A percentile compares a stretch with the other conserved stretches of the same genome.
Evolutionary conservation across 1,284 basidiomycete genomes (phyloP).

Genomic region (Apiotrichum sp.): DNA sequence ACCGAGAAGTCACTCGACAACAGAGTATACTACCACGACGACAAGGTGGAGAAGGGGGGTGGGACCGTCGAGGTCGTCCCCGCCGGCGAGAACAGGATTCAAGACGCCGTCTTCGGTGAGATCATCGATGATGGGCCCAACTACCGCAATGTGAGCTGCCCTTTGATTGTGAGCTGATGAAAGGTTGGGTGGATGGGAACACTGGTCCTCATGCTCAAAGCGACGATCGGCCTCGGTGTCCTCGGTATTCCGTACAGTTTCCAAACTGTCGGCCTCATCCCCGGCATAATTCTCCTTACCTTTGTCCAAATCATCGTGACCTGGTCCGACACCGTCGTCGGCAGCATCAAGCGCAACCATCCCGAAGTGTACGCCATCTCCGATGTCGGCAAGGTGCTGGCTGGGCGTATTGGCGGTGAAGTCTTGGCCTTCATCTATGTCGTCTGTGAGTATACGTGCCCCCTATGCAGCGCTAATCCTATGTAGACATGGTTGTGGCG

Average conservation of each 20-base stretch:
- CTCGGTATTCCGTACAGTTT: slow-evolving; percentile 28
- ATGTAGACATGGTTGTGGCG: slow-evolving; percentile 6
- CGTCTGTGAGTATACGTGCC: too few species aligned
- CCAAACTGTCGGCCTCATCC: slow-evolving; percentile 26
- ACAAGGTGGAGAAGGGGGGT: too few species aligned
- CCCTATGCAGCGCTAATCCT: slow-evolving; percentile 8
- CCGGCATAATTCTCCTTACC: slow-evolving; percentile 28
- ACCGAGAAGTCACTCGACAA: too few species aligned
- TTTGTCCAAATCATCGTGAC: slow-evolving; percentile 25
- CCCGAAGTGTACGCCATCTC: slow-evolving; percentile 19
- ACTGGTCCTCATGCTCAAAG: slow-evolving; percentile 31
- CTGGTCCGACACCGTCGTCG: slow-evolving; percentile 18
- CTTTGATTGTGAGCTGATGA: background rate
- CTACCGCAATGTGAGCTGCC: slow-evolving; percentile 30
- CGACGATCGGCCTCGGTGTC: slow-evolving; percentile 40
- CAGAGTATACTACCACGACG: too few species aligned
- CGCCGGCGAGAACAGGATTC: too few species aligned
- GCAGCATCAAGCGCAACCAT: slow-evolving; percentile 20
- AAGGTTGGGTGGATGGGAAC: slow-evolving; percentile 19
- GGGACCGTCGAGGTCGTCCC: too few species aligned
- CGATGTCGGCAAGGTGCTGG: slow-evolving; percentile 24
- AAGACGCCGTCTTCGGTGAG: slow-evolving; percentile 26
- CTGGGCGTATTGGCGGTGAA: slow-evolving; percentile 22
- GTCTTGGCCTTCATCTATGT: slow-evolving; percentile 7
- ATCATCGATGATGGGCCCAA: slow-evolving; percentile 31